These are phyloP conservation scores for Kodamaea nitidulidarum DNA, from an alignment of 805 yeast genomes.

Conservation along the genomic window DNA sequence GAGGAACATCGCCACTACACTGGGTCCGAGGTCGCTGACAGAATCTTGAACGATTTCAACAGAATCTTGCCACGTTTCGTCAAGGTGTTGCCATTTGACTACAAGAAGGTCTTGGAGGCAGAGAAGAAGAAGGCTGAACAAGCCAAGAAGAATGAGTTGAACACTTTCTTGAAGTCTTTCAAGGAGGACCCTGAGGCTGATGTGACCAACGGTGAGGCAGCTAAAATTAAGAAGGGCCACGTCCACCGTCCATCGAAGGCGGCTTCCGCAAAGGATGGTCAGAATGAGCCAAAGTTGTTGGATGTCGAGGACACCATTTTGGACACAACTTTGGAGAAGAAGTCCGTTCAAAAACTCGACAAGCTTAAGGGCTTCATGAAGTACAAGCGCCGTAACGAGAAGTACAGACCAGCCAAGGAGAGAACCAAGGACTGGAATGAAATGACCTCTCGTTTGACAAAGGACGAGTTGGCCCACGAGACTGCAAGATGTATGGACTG, in stretches of 20 bases:
- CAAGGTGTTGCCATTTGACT: constrained; percentile 88
- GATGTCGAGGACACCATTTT: constrained; percentile 87
- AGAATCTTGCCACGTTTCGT: constrained; percentile 84
- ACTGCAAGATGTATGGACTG: constrained; percentile 99
- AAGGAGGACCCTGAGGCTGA: constrained; percentile 83
- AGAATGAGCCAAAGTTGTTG: constrained; percentile 73
- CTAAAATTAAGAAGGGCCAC: constrained; percentile 51
- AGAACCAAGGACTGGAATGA: constrained; percentile 93
- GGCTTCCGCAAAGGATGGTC: constrained; percentile 22
- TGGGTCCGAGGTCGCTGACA: constrained; percentile 82
- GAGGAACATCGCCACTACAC: constrained; percentile 97
- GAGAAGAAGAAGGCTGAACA: constrained; percentile 64
- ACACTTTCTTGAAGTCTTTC: constrained; percentile 61
- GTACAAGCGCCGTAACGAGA: constrained; percentile 84
- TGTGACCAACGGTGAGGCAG: constrained; percentile 84
- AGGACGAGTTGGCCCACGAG: constrained; percentile 83
- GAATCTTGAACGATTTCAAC: constrained; percentile 81
- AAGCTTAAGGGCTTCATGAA: constrained; percentile 89
- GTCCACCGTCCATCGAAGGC: constrained; percentile 28
- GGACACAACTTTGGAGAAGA: constrained; percentile 62
- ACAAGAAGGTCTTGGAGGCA: constrained; percentile 80
- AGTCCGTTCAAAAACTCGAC: constrained; percentile 62
- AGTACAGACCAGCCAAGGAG: constrained; percentile 70
- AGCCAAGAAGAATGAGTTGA: constrained; percentile 63
- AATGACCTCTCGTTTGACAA: constrained; percentile 71